Conservation (phyloP, 78 protist genomes). For the Dictyostelium purpureum region DNA sequence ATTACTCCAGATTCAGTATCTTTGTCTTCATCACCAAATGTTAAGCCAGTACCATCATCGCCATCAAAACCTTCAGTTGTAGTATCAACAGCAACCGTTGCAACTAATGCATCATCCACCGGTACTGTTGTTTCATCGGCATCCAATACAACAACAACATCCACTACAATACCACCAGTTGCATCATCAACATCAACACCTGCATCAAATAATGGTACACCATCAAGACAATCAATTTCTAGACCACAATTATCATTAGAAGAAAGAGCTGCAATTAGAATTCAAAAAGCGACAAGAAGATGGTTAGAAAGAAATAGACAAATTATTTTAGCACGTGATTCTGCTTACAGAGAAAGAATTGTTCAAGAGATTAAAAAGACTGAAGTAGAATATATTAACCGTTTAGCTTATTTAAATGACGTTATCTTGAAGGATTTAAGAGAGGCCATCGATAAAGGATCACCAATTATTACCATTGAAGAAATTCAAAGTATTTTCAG, state of each 20-base stretch:
- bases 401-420: slow-evolving; percentile 44
- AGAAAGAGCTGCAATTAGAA: slow-evolving; percentile 67
- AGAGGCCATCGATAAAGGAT: slow-evolving; percentile 66
- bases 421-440: slow-evolving; percentile 44
- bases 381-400: slow-evolving; percentile 39
- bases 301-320: slow-evolving; percentile 75
- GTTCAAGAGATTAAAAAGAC: slow-evolving; percentile 61
- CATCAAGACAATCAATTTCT: neutral
- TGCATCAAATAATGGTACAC: neutral
- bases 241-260: slow-evolving; percentile 8
- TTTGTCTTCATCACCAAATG: neutral
- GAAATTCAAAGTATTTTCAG: slow-evolving; percentile 43
- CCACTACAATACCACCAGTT: neutral
- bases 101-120: neutral
- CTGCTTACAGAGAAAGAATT: slow-evolving; percentile 75
- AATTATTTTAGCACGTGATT: slow-evolving; percentile 27
- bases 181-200: neutral
- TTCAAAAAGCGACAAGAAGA: slow-evolving; percentile 69
- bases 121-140: neutral
- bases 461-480: slow-evolving; percentile 54
- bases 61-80: neutral
- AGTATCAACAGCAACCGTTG: neutral
- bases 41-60: neutral
- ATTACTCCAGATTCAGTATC: neutral
- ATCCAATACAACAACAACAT: neutral